A percentile compares a stretch with the other conserved stretches of the same genome.
These are phyloP conservation scores for Tetrahymena malaccensis DNA, from an alignment of 73 alveolate species.

Conservation along the genomic window DNA sequence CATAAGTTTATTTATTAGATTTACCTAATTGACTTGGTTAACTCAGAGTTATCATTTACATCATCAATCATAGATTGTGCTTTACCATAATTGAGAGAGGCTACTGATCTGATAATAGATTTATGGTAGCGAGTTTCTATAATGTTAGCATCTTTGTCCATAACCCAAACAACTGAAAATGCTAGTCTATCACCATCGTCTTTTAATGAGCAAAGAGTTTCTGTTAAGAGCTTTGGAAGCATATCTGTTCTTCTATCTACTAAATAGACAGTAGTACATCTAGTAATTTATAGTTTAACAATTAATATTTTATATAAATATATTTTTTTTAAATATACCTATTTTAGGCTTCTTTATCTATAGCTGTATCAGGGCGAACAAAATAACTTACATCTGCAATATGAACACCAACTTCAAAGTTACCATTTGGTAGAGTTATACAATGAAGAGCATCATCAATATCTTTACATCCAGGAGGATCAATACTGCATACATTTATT, in stretches of 20 bases:
- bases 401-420: constrained; percentile 98
- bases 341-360: constrained; percentile 93
- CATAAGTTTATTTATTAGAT: background rate
- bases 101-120: constrained; percentile 72
- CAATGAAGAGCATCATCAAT: constrained; percentile 99
- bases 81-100: constrained; percentile 67
- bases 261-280: constrained; percentile 97
- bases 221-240: constrained; percentile 96
- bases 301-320: background rate
- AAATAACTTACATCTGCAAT: constrained; percentile 98
- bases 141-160: constrained; percentile 72
- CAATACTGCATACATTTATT: constrained; percentile 80
- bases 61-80: constrained; percentile 72
- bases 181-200: constrained; percentile 90
- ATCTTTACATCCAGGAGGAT: constrained; percentile 98
- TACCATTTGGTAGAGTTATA: constrained; percentile 72
- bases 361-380: constrained; percentile 85
- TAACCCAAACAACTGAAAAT: constrained; percentile 94
- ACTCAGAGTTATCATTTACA: constrained; percentile 51
- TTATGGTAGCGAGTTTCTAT: constrained; percentile 59
- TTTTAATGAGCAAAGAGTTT: constrained; percentile 89
- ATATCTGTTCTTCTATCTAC: constrained; percentile 97
- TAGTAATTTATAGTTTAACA: background rate
- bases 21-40: constrained; percentile 41
- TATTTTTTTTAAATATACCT: background rate